Percentiles rank a stretch among this genome's conserved stretches.
phyloP scores from a whole-genome alignment of 179 eudicot species.

The Actinidia chinensis region DNA sequence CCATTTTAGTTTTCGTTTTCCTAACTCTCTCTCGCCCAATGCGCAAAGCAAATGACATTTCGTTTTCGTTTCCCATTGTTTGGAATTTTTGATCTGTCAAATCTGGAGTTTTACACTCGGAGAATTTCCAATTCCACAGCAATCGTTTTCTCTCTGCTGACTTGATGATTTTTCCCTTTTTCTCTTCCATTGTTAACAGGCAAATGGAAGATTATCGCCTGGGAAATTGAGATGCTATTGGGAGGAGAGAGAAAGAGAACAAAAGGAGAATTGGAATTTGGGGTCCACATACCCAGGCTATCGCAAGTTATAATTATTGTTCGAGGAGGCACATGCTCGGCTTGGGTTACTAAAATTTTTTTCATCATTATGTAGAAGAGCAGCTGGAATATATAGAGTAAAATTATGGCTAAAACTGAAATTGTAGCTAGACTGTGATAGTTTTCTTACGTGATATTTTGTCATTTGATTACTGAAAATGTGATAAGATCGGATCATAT shows the following conservation, averaged over 20 bases:
- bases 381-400: too few species aligned
- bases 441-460: too few species aligned
- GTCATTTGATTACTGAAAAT: too few species aligned
- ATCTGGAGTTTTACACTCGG: not conserved
- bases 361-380: too few species aligned
- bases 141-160: not conserved
- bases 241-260: constrained; percentile 46
- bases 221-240: constrained; percentile 59
- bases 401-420: too few species aligned
- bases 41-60: constrained; percentile 1
- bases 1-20: not conserved
- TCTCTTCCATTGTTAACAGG: not conserved
- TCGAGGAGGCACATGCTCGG: too few species aligned
- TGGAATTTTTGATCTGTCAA: constrained; percentile 13
- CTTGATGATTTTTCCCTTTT: not conserved
- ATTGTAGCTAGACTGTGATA: too few species aligned
- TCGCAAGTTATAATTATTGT: too few species aligned
- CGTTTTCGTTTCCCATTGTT: constrained; percentile 3
- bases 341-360: too few species aligned
- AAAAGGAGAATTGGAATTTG: constrained; percentile 36
- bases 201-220: constrained; percentile 37
- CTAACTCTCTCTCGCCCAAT: constrained; percentile 12
- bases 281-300: too few species aligned
- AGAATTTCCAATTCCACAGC: not conserved
- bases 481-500: too few species aligned